Evolutionary conservation across 371 early-diverging fungal species (phyloP), one percentile per base, ranked within the genome.

Genomic region (Mucor piriformis): DNA sequence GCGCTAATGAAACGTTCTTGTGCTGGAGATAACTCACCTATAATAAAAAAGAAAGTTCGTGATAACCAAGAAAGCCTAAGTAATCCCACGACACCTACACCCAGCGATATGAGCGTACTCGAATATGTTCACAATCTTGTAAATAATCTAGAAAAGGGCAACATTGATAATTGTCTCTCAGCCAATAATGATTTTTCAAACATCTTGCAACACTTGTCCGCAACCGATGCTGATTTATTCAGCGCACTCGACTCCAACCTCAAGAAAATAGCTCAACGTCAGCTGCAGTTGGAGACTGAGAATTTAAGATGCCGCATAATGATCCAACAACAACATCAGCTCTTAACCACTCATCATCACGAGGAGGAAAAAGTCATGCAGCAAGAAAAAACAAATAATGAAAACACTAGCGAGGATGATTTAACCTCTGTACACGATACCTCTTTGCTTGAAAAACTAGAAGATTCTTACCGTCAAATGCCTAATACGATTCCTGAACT

Each of bases 231-330:
- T n/a, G 67, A 66, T 18, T 42, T 66, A 11, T 52, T 68, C 21
- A 57, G 43, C 18, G 20, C 61, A 21, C 52, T 73, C 40, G 70
- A 71, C n/a, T 34, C 47, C n/a, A 65, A 69, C 43, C 57, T 77
- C 15, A 70, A 69, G 47, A 66, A 66, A 21, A 69, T 77, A 12
- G 78, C 74, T 23, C 70, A 77, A 34, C 66, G 69, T 43, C 74
- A 74, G 54, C 54, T 74, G 18, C 65, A 63, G 46, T 46, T 77
- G 15, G 71, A 77, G 56, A 70, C 74, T 13, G 78, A 77, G 46
- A 74, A 72, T 56, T 61, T 77, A 25, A 61, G 78, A 54, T 70
- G 68, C 53, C 70, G 72, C 35, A 74, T 77, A 7, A 72, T 72
- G 48, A 70, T 74, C 21, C 74, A 72, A 42, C 78, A 77, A 23